A percentile compares a stretch with the other conserved stretches of the same genome.
These are phyloP conservation scores for Coemansia sp. DNA, from an alignment of 192 early-diverging fungal species.

Conservation along the genomic window DNA sequence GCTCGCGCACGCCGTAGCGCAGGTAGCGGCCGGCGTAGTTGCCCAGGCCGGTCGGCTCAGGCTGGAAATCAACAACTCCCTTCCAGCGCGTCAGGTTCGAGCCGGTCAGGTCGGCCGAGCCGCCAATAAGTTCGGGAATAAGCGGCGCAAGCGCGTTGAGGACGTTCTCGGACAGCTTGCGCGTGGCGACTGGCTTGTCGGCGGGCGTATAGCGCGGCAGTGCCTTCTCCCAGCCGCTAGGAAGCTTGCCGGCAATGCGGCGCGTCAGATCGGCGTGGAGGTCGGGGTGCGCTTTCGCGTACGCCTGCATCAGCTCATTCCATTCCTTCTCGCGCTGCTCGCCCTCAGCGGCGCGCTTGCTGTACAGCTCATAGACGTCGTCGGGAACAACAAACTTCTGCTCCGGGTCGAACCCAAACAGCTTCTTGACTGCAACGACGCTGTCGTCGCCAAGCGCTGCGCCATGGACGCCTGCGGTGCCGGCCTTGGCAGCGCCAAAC, in stretches of 20 bases:
- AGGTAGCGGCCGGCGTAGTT: constrained; percentile 86
- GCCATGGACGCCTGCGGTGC: constrained; percentile 93
- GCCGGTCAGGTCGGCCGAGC: constrained; percentile 95
- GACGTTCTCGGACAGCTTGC: constrained; percentile 86
- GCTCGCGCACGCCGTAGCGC: constrained; percentile 97
- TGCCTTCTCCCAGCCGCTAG: constrained; percentile 67
- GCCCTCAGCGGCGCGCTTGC: constrained; percentile 61
- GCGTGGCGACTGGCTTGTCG: constrained; percentile 80
- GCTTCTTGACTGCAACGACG: constrained; percentile 77
- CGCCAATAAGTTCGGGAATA: constrained; percentile 87
- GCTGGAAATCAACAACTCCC: constrained; percentile 93
- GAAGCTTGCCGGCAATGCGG: constrained; percentile 72
- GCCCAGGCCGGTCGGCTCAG: constrained; percentile 69
- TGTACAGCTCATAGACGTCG: constrained; percentile 61
- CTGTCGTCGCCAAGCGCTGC: constrained; percentile 78
- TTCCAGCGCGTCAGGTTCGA: constrained; percentile 98
- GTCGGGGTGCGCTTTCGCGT: constrained; percentile 69
- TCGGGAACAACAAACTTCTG: constrained; percentile 74
- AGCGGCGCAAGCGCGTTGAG: constrained; percentile 78
- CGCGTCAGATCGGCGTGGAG: constrained; percentile 73
- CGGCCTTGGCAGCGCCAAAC: constrained; percentile 85
- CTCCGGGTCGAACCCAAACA: constrained; percentile 82
- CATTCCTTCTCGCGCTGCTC: constrained; percentile 72
- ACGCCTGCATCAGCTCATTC: constrained; percentile 73
- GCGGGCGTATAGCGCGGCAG: constrained; percentile 83